A percentile compares a stretch with the other conserved stretches of the same genome.
Evolutionary conservation across 169 alveolate species (phyloP).

Genomic region (Cryptosporidium sp.): DNA sequence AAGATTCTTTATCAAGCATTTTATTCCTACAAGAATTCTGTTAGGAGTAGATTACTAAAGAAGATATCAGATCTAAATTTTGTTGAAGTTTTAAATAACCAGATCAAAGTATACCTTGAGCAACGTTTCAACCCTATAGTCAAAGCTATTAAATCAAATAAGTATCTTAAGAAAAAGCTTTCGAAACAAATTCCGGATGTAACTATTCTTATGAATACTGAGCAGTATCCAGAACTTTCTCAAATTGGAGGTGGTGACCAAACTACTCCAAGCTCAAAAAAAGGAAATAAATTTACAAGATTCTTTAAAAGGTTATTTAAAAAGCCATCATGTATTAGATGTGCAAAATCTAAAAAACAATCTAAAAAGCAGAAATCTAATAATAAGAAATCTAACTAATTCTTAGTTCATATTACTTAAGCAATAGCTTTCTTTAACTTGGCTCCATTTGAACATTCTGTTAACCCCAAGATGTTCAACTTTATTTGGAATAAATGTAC

Average conservation of each 20-base stretch:
- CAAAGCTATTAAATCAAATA: conserved; percentile 35
- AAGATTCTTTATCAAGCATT: conserved; percentile 44
- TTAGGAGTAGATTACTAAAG: conserved; percentile 32
- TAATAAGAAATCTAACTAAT: background rate
- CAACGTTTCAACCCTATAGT: conserved; percentile 47
- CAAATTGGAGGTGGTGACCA: conserved; percentile 1
- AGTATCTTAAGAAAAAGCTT: conserved; percentile 31
- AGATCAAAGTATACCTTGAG: conserved; percentile 12
- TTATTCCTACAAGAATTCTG: conserved; percentile 37
- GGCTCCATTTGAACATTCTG: conserved; percentile 40
- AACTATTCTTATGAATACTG: background rate
- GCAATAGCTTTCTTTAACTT: background rate
- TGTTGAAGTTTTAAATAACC: conserved; percentile 30
- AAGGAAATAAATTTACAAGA: background rate
- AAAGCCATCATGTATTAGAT: conserved; percentile 29
- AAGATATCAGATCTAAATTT: conserved; percentile 33
- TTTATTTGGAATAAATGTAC: background rate
- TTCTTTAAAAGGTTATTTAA: conserved; percentile 24
- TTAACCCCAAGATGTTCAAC: conserved; percentile 69
- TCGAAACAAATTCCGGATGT: conserved; percentile 14
- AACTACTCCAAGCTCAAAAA: background rate
- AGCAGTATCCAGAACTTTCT: background rate
- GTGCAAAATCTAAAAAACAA: conserved; percentile 18
- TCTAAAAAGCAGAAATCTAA: conserved; percentile 16
- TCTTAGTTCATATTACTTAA: background rate